A percentile compares a stretch with the other conserved stretches of the same genome.
Evolutionary conservation across 2,329 filamentous ascomycete genomes (phyloP).

Genomic region (Rhexocercosporidium sp.): DNA sequence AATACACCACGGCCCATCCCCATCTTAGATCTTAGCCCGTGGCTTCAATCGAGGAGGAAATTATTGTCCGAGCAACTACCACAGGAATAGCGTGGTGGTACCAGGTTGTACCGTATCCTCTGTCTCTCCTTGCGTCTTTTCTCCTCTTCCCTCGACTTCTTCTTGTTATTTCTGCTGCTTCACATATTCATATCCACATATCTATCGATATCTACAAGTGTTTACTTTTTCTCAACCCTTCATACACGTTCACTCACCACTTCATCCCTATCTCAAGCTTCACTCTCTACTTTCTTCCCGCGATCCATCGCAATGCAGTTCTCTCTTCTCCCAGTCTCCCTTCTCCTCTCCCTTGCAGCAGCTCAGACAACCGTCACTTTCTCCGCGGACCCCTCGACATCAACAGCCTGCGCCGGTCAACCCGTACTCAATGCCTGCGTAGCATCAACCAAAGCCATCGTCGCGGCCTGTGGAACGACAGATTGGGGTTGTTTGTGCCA

Average conservation of each 20-base stretch:
- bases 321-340: slow-evolving; percentile 34
- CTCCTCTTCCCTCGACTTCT: neutral
- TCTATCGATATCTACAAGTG: neutral
- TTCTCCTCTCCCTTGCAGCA: slow-evolving; percentile 39
- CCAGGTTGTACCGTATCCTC: neutral
- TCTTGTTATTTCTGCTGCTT: neutral
- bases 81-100: neutral
- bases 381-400: slow-evolving; percentile 23
- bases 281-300: neutral
- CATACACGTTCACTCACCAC: neutral
- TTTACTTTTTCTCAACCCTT: slow-evolving; percentile 7
- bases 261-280: neutral
- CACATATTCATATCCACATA: neutral
- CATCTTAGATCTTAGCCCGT: neutral
- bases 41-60: slow-evolving; percentile 9
- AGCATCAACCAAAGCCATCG: slow-evolving; percentile 43
- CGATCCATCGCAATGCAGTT: slow-evolving; percentile 31
- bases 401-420: slow-evolving; percentile 43
- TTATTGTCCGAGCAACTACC: slow-evolving; percentile 14
- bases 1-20: neutral
- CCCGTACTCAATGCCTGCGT: slow-evolving; percentile 47
- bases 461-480: slow-evolving; percentile 40
- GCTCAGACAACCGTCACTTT: slow-evolving; percentile 32
- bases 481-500: slow-evolving; percentile 59
- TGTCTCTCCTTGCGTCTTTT: neutral